Evolutionary conservation across 208 protist species (phyloP).

Genomic region (Leishmania braziliensis): DNA sequence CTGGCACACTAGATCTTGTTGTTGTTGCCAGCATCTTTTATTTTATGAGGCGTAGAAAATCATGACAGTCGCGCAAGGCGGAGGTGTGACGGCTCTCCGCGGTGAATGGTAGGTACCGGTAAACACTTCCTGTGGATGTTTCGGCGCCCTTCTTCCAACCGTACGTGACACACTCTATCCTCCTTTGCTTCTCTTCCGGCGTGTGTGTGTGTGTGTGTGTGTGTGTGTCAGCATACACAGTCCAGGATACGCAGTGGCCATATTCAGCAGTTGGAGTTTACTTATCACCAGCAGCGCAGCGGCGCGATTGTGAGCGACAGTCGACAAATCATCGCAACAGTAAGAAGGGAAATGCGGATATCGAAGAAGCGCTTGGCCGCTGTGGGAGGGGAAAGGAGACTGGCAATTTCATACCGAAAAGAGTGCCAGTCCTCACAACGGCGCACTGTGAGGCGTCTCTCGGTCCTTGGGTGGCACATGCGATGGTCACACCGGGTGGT

Average conservation of each 20-base stretch:
- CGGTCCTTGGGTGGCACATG: neutral
- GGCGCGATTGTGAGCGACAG: neutral
- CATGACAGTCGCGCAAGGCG: neutral
- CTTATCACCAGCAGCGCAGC: neutral
- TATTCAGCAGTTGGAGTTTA: neutral
- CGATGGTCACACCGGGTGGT: neutral
- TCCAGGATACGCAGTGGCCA: neutral
- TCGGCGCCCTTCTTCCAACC: neutral
- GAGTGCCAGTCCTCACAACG: neutral
- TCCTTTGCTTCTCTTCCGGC: neutral
- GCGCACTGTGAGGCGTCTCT: neutral
- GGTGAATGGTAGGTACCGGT: neutral
- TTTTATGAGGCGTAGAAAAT: neutral
- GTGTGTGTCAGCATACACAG: neutral
- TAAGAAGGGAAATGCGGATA: neutral
- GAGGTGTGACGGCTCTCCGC: neutral
- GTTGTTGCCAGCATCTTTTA: neutral
- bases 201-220: neutral
- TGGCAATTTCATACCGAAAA: no score
- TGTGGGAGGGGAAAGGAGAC: neutral
- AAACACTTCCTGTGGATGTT: slow-evolving; percentile 7
- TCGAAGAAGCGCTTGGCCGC: neutral
- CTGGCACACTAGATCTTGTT: neutral
- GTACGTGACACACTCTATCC: neutral
- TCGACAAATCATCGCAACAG: neutral